These are phyloP conservation scores for Sugiyamaella floridensis DNA, from an alignment of 805 yeast genomes.

Conservation along the genomic window DNA sequence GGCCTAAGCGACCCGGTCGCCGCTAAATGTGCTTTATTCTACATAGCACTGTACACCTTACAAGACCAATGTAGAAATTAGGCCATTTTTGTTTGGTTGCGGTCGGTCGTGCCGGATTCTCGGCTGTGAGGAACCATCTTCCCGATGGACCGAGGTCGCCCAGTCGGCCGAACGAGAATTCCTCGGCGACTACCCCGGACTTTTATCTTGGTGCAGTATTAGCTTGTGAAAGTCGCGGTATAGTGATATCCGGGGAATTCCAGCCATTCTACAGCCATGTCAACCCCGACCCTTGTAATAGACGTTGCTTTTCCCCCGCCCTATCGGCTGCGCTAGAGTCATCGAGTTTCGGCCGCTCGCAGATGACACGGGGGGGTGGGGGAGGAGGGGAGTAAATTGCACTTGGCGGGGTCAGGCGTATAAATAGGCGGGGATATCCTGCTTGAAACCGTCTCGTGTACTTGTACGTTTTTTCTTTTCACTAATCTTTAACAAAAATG, in stretches of 20 bases:
- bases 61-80: no score
- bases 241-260: neutral
- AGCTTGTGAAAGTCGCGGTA: neutral
- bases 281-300: neutral
- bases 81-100: neutral
- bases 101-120: neutral
- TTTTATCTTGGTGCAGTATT: neutral
- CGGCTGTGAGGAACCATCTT: neutral
- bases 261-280: neutral
- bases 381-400: neutral
- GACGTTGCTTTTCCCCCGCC: neutral
- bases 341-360: neutral
- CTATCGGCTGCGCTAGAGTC: neutral
- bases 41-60: neutral
- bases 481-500: constrained; percentile 1
- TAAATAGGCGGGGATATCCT: neutral
- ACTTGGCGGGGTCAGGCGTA: neutral
- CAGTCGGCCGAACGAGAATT: neutral
- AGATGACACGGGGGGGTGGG: neutral
- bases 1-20: constrained; percentile 27
- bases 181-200: neutral
- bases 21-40: constrained; percentile 4
- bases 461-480: neutral
- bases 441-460: neutral
- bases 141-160: neutral